Conservation (phyloP, 2,329 filamentous ascomycete species). For the Fusarium sp. region DNA sequence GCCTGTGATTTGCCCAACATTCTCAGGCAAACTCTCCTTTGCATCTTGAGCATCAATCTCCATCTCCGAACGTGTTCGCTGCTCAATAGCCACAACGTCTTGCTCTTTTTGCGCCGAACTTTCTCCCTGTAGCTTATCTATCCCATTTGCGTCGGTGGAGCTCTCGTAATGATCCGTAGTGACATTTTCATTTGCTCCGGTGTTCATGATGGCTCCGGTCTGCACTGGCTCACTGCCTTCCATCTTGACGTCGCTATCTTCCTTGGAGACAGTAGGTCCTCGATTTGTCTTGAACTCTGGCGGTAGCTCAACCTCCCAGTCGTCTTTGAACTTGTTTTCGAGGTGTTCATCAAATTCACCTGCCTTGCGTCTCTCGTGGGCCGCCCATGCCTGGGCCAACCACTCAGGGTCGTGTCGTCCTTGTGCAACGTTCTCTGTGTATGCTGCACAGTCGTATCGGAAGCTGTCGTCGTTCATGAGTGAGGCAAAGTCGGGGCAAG, state of each 20-base stretch:
- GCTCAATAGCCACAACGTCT: conserved; percentile 1
- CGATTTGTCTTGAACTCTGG: conserved; percentile 44
- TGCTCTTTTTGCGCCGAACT: neutral
- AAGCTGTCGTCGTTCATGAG: conserved; percentile 61
- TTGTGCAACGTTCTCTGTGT: conserved; percentile 57
- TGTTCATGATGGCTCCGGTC: neutral
- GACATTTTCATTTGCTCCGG: conserved; percentile 6
- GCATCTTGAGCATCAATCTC: conserved; percentile 26
- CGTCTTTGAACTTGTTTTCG: conserved; percentile 57
- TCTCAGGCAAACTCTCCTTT: conserved; percentile 13
- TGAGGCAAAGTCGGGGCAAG: conserved; percentile 55
- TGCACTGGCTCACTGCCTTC: conserved; percentile 10
- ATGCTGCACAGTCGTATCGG: conserved; percentile 58
- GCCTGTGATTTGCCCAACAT: neutral
- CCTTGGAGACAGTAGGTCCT: neutral
- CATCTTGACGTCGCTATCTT: conserved; percentile 28
- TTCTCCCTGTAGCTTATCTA: conserved; percentile 7
- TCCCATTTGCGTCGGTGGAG: neutral
- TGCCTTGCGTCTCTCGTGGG: conserved; percentile 59
- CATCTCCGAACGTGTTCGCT: conserved; percentile 12
- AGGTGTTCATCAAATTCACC: conserved; percentile 64
- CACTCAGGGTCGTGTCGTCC: conserved; percentile 65
- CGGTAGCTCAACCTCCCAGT: conserved; percentile 60
- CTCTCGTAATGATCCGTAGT: neutral
- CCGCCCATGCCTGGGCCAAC: conserved; percentile 63